Conservation (phyloP, 441 rosid species). For the Kokia cookei region DNA sequence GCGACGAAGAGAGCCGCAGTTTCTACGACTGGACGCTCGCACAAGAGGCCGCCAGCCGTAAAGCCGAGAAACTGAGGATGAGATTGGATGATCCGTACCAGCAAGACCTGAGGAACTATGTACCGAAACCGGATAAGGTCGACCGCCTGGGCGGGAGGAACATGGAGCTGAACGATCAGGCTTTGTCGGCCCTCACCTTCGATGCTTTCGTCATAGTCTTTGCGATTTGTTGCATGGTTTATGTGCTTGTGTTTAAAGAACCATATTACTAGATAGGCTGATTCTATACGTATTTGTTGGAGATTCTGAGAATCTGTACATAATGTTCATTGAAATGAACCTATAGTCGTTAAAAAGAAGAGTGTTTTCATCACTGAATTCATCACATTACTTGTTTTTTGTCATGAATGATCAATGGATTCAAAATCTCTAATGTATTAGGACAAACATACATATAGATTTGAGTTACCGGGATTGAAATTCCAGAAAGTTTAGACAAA, state of each 20-base stretch:
- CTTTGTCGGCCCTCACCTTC: slow-evolving; percentile 70
- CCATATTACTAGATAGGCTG: slow-evolving; percentile 33
- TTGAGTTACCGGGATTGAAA: too few relatives aligned
- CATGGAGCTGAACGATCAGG: slow-evolving; percentile 73
- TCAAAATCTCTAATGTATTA: background rate
- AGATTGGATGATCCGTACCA: slow-evolving; percentile 64
- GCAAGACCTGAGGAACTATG: slow-evolving; percentile 40
- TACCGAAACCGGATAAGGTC: slow-evolving; percentile 69
- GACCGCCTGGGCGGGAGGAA: slow-evolving; percentile 83
- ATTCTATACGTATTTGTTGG: background rate
- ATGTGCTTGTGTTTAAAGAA: slow-evolving; percentile 58
- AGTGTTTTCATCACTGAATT: background rate
- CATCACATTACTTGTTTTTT: background rate
- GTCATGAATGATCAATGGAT: background rate
- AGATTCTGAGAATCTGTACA: background rate
- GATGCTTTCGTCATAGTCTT: slow-evolving; percentile 50
- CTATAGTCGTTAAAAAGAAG: background rate
- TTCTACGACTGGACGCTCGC: slow-evolving; percentile 92
- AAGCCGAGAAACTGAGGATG: slow-evolving; percentile 73
- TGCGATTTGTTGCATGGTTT: slow-evolving; percentile 53
- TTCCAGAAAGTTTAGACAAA: too few relatives aligned
- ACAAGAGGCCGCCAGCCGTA: slow-evolving; percentile 73
- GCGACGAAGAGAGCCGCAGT: slow-evolving; percentile 56
- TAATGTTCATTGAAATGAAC: background rate
- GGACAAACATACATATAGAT: too few relatives aligned